Evolutionary conservation across 2,329 filamentous ascomycete species (phyloP).

Genomic region (Aureobasidium vineae): DNA sequence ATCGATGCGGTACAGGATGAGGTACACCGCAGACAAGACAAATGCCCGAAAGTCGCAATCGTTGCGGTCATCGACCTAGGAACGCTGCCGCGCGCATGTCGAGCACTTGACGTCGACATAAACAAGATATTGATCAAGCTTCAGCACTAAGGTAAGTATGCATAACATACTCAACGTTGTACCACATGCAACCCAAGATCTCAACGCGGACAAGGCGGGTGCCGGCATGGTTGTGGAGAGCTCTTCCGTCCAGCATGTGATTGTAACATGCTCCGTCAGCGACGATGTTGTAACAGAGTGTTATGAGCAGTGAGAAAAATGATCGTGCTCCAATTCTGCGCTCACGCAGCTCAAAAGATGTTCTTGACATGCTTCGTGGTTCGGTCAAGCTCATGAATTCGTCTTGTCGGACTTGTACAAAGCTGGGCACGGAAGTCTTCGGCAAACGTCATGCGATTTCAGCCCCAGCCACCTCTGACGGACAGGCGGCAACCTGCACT

Average conservation of each 20-base stretch:
- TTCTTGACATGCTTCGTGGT: not conserved
- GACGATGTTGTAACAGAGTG: too few species aligned
- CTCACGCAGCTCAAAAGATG: not conserved
- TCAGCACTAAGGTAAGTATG: constrained; percentile 7
- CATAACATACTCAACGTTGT: constrained; percentile 1
- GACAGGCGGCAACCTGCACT: constrained; percentile 10
- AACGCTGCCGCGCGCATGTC: not conserved
- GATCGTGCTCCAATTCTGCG: not conserved
- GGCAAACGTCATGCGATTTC: constrained; percentile 1
- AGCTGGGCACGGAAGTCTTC: constrained; percentile 9
- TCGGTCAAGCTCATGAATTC: not conserved
- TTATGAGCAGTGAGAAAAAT: not conserved
- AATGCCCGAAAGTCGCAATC: not conserved
- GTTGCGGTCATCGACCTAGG: not conserved
- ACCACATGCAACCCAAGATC: not conserved
- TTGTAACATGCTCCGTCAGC: not conserved
- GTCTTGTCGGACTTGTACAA: constrained; percentile 7
- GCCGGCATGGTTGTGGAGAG: not conserved
- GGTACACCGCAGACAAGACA: not conserved
- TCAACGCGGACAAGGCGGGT: constrained; percentile 12
- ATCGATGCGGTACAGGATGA: not conserved
- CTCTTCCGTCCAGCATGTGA: not conserved
- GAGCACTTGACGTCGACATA: constrained; percentile 10
- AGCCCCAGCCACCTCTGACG: constrained; percentile 16
- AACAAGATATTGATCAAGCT: constrained; percentile 17